phyloP scores from a whole-genome alignment of 352 stramenopile species.

The Globisporangium carolinianum region DNA sequence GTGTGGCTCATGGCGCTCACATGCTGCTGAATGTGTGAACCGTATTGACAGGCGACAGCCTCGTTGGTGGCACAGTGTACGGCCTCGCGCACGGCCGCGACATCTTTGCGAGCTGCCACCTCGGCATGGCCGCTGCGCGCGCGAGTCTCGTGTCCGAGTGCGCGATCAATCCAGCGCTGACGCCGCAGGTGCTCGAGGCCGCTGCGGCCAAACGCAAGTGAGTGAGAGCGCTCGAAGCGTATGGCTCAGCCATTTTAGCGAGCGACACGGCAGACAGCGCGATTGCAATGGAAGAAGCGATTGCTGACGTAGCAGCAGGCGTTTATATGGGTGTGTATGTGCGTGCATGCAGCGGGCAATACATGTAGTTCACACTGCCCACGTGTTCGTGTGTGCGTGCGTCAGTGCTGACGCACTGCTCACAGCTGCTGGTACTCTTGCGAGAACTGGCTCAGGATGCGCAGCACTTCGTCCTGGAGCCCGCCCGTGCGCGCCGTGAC shows the following conservation, averaged over 20 bases:
- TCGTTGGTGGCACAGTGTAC: conserved; percentile 75
- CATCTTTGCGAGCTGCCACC: conserved; percentile 59
- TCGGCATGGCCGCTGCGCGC: conserved; percentile 69
- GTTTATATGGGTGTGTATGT: too few relatives aligned
- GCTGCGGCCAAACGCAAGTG: neutral
- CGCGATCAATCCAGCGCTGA: conserved; percentile 55
- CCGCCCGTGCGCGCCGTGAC: conserved; percentile 32
- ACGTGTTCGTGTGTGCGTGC: too few relatives aligned
- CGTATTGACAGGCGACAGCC: conserved; percentile 41
- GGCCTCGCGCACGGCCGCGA: conserved; percentile 53
- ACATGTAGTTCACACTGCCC: too few relatives aligned
- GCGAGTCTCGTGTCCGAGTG: conserved; percentile 58
- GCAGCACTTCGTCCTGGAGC: conserved; percentile 60
- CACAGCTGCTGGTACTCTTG: conserved; percentile 69
- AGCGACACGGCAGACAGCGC: too few relatives aligned
- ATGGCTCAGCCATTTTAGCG: too few relatives aligned
- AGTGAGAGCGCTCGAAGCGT: neutral
- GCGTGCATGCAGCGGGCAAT: too few relatives aligned
- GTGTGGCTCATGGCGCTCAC: neutral
- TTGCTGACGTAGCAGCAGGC: too few relatives aligned
- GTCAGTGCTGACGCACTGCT: conserved; percentile 1
- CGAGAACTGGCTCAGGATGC: conserved; percentile 48
- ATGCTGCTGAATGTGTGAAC: conserved; percentile 5
- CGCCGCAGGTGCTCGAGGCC: conserved; percentile 22
- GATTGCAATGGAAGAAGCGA: too few relatives aligned